A percentile compares a stretch with the other conserved stretches of the same genome.
Evolutionary conservation across 31 red algal species (phyloP).

Genomic region (Endocladia muricata): DNA sequence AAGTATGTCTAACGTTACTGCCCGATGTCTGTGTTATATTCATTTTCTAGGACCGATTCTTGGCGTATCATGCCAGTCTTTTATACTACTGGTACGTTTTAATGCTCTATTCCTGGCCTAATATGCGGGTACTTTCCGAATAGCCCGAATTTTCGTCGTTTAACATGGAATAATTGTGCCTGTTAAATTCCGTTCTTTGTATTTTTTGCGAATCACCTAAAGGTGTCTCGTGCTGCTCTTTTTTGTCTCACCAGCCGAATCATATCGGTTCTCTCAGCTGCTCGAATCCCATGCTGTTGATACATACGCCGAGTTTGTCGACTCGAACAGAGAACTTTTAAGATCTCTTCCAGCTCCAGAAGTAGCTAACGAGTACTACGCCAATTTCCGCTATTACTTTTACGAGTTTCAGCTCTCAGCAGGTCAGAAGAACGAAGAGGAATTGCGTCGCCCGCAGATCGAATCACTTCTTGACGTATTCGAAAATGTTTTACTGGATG

Average conservation of each 20-base stretch:
- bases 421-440: neutral
- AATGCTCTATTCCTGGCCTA: neutral
- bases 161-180: too few relatives aligned
- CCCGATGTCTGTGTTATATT: too few relatives aligned
- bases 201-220: too few relatives aligned
- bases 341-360: slow-evolving; percentile 52
- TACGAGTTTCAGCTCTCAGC: slow-evolving; percentile 50
- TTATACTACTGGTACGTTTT: slow-evolving; percentile 65
- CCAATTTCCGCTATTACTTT: slow-evolving; percentile 56
- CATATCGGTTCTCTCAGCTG: slow-evolving; percentile 74
- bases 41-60: slow-evolving; percentile 55
- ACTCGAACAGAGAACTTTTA: slow-evolving; percentile 34
- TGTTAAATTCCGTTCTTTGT: too few relatives aligned
- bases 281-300: slow-evolving; percentile 76
- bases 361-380: slow-evolving; percentile 67
- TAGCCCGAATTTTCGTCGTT: too few relatives aligned
- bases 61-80: slow-evolving; percentile 48
- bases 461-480: slow-evolving; percentile 86
- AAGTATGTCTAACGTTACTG: too few relatives aligned
- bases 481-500: slow-evolving; percentile 76
- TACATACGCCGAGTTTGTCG: slow-evolving; percentile 69
- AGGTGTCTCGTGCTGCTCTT: slow-evolving; percentile 66
- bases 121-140: too few relatives aligned
- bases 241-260: slow-evolving; percentile 64
- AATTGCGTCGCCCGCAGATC: neutral